Evolutionary conservation across 2,329 filamentous ascomycete species (phyloP).

Genomic region (Xylariaceae sp.): DNA sequence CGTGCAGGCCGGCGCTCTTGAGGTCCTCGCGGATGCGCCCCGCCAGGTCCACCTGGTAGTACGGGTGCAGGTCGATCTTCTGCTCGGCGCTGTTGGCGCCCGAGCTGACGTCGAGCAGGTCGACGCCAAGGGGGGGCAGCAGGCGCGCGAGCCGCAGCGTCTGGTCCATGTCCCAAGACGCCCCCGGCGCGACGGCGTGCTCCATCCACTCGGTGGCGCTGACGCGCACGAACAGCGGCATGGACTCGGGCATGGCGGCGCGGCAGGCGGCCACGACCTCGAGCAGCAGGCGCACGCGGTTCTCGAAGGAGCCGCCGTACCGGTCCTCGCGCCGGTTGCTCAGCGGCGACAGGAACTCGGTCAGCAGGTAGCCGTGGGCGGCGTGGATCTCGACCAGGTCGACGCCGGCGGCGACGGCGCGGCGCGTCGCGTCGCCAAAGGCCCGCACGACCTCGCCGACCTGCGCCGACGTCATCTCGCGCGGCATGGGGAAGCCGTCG

Average conservation of each 20-base stretch:
- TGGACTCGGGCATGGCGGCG: slow-evolving; percentile 50
- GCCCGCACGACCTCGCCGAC: slow-evolving; percentile 27
- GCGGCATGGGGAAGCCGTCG: slow-evolving; percentile 46
- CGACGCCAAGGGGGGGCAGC: slow-evolving; percentile 66
- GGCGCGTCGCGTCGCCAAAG: slow-evolving; percentile 27
- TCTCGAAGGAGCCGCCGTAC: slow-evolving; percentile 65
- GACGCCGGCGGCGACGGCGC: slow-evolving; percentile 40
- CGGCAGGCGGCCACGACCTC: slow-evolving; percentile 60
- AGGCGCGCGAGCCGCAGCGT: slow-evolving; percentile 59
- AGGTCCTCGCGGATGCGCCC: slow-evolving; percentile 62
- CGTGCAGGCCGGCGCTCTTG: too few species aligned
- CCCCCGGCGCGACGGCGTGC: slow-evolving; percentile 37
- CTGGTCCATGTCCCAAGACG: slow-evolving; percentile 61
- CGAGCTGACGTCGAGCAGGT: slow-evolving; percentile 75
- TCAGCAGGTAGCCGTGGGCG: slow-evolving; percentile 72
- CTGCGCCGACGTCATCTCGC: slow-evolving; percentile 45
- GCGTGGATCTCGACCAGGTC: slow-evolving; percentile 67
- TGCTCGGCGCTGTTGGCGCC: slow-evolving; percentile 62
- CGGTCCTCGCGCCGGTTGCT: slow-evolving; percentile 62
- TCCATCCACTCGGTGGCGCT: slow-evolving; percentile 64
- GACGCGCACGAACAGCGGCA: slow-evolving; percentile 63
- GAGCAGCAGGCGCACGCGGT: slow-evolving; percentile 59
- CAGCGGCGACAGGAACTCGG: slow-evolving; percentile 60
- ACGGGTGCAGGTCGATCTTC: slow-evolving; percentile 52
- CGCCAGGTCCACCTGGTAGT: slow-evolving; percentile 69